Evolutionary conservation across 1,284 basidiomycete genomes (phyloP).

Genomic region (Cutaneotrichosporon dermatis): DNA sequence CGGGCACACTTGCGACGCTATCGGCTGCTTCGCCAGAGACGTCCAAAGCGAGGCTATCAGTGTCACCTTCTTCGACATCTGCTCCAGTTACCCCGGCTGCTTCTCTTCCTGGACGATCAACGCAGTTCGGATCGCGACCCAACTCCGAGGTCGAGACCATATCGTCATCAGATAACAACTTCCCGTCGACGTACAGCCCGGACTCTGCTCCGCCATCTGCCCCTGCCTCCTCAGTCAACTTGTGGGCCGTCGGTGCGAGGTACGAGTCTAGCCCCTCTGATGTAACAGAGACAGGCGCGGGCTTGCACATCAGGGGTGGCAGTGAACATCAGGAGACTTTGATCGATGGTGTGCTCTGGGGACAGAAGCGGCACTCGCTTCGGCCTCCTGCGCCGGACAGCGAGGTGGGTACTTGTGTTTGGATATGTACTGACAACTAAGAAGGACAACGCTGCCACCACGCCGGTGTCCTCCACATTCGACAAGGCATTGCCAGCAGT

Average conservation of each 20-base stretch:
- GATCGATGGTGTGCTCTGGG: conserved; percentile 1
- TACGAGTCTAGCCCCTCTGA: not conserved
- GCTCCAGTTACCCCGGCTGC: not conserved
- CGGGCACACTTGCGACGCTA: not conserved
- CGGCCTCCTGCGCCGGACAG: not conserved
- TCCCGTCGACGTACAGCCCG: conserved; percentile 30
- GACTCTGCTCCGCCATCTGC: conserved; percentile 34
- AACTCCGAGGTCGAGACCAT: not conserved
- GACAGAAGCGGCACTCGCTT: conserved; percentile 1
- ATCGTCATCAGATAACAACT: not conserved
- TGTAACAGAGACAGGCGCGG: not conserved
- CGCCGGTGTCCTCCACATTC: not conserved
- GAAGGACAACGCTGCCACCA: not conserved
- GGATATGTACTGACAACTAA: not conserved
- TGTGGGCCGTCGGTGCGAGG: conserved; percentile 10
- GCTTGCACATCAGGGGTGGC: not conserved
- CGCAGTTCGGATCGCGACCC: not conserved
- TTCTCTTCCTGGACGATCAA: not conserved
- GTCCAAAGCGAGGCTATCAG: not conserved
- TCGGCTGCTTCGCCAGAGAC: not conserved
- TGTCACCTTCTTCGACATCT: not conserved
- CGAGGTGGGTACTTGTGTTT: not conserved
- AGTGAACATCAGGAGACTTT: conserved; percentile 3
- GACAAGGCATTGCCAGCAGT: conserved; percentile 2
- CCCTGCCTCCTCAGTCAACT: conserved; percentile 13